phyloP scores from a whole-genome alignment of 1,284 basidiomycete species.

The Gymnopus androsaceus region DNA sequence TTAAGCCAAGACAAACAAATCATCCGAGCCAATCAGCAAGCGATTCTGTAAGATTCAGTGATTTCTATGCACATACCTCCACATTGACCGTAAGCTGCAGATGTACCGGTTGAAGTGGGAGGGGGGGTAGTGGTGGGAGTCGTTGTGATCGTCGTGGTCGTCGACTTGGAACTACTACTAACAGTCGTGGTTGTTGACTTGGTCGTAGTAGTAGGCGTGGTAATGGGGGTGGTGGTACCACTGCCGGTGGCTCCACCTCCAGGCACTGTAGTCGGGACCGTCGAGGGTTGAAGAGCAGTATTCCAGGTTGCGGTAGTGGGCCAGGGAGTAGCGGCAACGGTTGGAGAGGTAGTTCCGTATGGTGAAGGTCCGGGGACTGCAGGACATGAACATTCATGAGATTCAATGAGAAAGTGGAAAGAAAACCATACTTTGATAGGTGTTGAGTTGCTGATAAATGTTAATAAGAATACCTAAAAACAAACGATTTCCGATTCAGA shows the following conservation, averaged over 20 bases:
- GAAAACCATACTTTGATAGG: slow-evolving; percentile 36
- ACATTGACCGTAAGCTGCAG: slow-evolving; percentile 6
- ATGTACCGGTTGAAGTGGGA: neutral
- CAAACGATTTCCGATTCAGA: neutral
- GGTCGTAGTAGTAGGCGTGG: neutral
- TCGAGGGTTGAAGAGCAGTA: slow-evolving; percentile 36
- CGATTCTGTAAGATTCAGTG: neutral
- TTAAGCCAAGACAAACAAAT: too few relatives aligned
- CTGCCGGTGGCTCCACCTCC: neutral
- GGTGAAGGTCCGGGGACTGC: slow-evolving; percentile 49
- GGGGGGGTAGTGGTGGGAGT: slow-evolving; percentile 5
- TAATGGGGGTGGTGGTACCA: neutral
- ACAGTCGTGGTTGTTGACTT: neutral
- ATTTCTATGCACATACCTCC: neutral
- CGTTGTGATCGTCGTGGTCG: neutral
- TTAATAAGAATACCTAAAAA: slow-evolving; percentile 26
- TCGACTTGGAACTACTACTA: too few relatives aligned
- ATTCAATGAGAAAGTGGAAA: neutral
- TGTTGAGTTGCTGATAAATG: slow-evolving; percentile 38
- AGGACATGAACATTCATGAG: slow-evolving; percentile 6
- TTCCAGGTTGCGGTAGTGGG: slow-evolving; percentile 42
- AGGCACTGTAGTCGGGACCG: slow-evolving; percentile 34
- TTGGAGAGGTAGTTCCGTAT: slow-evolving; percentile 34
- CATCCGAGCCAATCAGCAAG: neutral
- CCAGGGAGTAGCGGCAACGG: slow-evolving; percentile 35